phyloP scores from a whole-genome alignment of 257 asterid species.

The Marsdenia floribunda region DNA sequence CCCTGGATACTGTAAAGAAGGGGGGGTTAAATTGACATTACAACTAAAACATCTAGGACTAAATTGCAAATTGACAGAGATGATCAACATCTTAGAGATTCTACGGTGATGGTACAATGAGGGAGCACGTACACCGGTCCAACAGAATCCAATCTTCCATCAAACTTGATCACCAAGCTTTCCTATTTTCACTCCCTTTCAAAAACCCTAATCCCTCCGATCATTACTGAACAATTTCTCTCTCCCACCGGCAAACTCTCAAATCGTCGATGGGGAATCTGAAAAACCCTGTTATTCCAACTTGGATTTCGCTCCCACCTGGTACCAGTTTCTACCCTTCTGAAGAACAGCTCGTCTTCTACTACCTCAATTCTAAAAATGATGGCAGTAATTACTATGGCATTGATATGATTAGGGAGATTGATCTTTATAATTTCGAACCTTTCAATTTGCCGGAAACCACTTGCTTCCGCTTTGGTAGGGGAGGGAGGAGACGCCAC shows the following conservation, averaged over 20 bases:
- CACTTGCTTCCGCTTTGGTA: slow-evolving; percentile 31
- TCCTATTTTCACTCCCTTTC: not conserved
- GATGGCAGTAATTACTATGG: slow-evolving; percentile 8
- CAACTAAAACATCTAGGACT: not conserved
- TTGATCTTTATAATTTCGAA: slow-evolving; percentile 33
- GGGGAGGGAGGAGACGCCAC: slow-evolving; percentile 30
- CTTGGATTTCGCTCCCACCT: slow-evolving; percentile 23
- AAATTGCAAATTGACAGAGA: not conserved
- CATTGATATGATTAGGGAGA: slow-evolving; percentile 28
- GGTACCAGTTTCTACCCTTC: slow-evolving; percentile 39
- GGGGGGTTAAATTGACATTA: not conserved
- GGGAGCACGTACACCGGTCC: slow-evolving; percentile 1
- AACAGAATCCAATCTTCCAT: not conserved
- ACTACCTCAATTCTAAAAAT: slow-evolving; percentile 35
- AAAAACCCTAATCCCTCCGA: slow-evolving; percentile 1
- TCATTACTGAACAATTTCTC: not conserved
- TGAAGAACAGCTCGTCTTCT: slow-evolving; percentile 30
- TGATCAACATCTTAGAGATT: not conserved
- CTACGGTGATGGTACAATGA: not conserved
- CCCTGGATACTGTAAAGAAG: too few species aligned
- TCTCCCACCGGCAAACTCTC: not conserved
- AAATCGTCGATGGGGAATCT: slow-evolving; percentile 24
- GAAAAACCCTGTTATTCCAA: not conserved
- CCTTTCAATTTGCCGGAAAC: slow-evolving; percentile 31
- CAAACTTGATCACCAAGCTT: slow-evolving; percentile 23